Evolutionary conservation across 2,329 filamentous ascomycete genomes (phyloP), one percentile per base, ranked within the genome.

Genomic region (Alternaria longipes): DNA sequence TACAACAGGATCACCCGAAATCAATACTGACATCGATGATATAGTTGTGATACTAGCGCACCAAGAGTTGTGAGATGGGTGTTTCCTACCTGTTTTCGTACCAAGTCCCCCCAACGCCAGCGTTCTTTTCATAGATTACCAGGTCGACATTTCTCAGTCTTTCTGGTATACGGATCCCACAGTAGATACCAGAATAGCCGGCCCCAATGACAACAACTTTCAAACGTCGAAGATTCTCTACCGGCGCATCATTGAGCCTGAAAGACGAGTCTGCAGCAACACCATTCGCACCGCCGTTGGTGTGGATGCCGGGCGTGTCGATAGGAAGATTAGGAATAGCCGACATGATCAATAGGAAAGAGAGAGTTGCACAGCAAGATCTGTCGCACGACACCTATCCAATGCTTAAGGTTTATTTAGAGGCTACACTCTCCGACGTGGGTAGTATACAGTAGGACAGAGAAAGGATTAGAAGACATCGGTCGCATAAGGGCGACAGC

Each of bases 191-290:
- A 0, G 79, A 81, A 50, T 79, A 82, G 1, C 80, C 80, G 38
- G 80, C 80, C 30, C 80, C 80, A 26, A 83, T 81, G 4, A 82
- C 78, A 53, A 83, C 80, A 41, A 82, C 79, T 50, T 75, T 81
- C 24, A 83, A 68, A 4, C 73, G 78, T 7, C 81, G 73, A 40
- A 77, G 71, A 55, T 82, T 81, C 54, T 83, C 81, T n/a, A 82
- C 70, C 0, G 79, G 77, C 2, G 63, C 60, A 54, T 82, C 77
- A 50, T 76, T 74, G 3, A 82, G 67, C 9, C 71, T 65, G 58
- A 73, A 76, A n/a, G 69, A 14, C 22, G 54, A 9, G 4, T 59
- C 63, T 8, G 62, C 20, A 8, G 14, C 18, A n/a, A 44, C 38
- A 18, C 61, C 62, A 40, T 69, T 69, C 7, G 45, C 50, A 9